Base-by-base conservation (phyloP, 1,284 basidiomycete genomes). In the Rhodotorula sp. region DNA sequence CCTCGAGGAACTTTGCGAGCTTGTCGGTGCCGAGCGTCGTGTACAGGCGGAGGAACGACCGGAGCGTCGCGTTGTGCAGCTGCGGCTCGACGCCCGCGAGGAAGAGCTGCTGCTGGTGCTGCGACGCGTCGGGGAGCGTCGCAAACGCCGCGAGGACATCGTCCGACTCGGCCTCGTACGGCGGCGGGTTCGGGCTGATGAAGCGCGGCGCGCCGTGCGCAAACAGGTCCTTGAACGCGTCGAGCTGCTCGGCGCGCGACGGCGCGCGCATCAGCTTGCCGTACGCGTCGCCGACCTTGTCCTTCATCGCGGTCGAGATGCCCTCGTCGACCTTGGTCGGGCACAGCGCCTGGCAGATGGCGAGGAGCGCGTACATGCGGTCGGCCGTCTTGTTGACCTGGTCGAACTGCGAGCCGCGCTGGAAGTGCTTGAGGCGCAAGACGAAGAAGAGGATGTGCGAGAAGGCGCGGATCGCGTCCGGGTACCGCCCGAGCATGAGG, bases 381-480 rank as follows among this genome's bases (percentile, higher is more conserved):
- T 99, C 96, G 14, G 92, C 94, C 44, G 91, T 94, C 85, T 97
- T 98, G 85, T 90, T 94, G 83, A 99, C 97, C 85, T 96, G 93
- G 79, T 97, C 95, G 83, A 97, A 97, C 81, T 95, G 92, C 77
- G 87, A 88, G 91, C 95, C 55, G 91, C 87, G 83, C 91, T 88
- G 80, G 74, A 78, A 76, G 71, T 77, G 74, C 70, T 76, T 77
- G 48, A 77, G 61, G 52, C 79, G 66, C 52, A 76, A 68, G 64
- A 95, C 91, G 85, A 94, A 94, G 84, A 96, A 95, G 61, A 98
- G 85, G 78, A 97, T 92, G 48, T 91, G 90, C 59, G 93, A 91
- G 80, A 97, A 96, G 21, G 92, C 89, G 66, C 93, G 90, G 81
- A 93, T 93, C 42, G 95, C 95, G 81, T 99, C 96, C 10, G 95